Base-by-base conservation (phyloP, 768 basidiomycete genomes). In the Agaricus blazei region DNA sequence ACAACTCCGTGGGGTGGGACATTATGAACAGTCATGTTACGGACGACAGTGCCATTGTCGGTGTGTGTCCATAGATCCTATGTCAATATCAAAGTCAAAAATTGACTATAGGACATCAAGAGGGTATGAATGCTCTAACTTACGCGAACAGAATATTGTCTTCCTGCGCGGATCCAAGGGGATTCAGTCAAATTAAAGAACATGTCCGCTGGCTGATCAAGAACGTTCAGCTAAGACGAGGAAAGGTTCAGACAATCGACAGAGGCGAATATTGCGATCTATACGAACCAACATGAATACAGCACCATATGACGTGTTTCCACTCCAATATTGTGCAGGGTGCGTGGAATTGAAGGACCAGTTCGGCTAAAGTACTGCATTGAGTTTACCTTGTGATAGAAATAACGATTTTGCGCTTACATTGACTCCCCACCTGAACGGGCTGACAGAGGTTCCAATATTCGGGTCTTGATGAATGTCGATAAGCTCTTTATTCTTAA, bases 41-140 rank as follows among this genome's bases (percentile, higher is more conserved):
- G 77, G 24, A 83, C 72, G 0, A 80, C 81, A 0, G 82, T 88
- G 2, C 84, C 85, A 60, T 86, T 88, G 60, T 85, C 71, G 19
- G 84, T 87, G 65, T 88, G 87, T 2, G 80, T 65, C 87, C 87
- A 89, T 1, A 88, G 72, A 61, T 89, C 87, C 84, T 88, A 58
- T 6, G 1, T 14, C 9, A 14, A 9, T 23, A 7, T 24, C 11
- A 5, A 4, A 3, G 19, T n/a, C 50, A 44, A 38, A 27, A 42
- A 3, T 29, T 11, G 45, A 19, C 19, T 19, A 19, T 19, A 19
- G 14, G 23, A 28, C 31, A 28, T 4, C 26, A 42, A 29, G 51
- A 11, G 27, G 31, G 40, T 28, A 41, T 41, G 42, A 44, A 49
- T 15, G 19, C 7, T 19, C 19, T 31, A 50, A 62, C 83, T 50